phyloP scores from a whole-genome alignment of 306 rosid species.

The Vachellia pachyceras region DNA sequence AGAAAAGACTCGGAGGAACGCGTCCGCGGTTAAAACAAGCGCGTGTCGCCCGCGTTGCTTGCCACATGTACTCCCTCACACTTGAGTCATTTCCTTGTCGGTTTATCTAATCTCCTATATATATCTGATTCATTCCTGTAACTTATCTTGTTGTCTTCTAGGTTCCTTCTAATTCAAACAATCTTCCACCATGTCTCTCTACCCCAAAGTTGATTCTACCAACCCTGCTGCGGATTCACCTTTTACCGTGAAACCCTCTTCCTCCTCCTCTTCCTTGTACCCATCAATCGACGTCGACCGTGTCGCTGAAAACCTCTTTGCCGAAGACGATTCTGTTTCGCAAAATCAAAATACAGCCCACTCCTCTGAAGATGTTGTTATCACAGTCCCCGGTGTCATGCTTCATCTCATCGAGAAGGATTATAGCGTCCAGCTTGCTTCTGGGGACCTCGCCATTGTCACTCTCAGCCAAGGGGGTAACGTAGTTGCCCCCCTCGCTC shows the following conservation, averaged over 20 bases:
- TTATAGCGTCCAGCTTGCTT: slow-evolving; percentile 75
- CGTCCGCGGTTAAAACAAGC: slow-evolving; percentile 38
- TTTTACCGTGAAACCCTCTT: slow-evolving; percentile 24
- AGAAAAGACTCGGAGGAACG: neutral
- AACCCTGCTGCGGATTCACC: slow-evolving; percentile 56
- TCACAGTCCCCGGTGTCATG: slow-evolving; percentile 65
- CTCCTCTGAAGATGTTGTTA: slow-evolving; percentile 56
- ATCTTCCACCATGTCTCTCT: slow-evolving; percentile 38
- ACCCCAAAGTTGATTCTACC: slow-evolving; percentile 55
- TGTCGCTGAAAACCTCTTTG: slow-evolving; percentile 53
- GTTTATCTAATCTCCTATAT: neutral
- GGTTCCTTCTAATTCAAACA: neutral
- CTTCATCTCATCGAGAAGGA: slow-evolving; percentile 76
- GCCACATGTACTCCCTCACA: slow-evolving; percentile 22
- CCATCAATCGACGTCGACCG: slow-evolving; percentile 48
- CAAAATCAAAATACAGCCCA: neutral
- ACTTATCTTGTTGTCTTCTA: neutral
- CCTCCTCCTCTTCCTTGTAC: slow-evolving; percentile 51
- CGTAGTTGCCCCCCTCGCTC: slow-evolving; percentile 71
- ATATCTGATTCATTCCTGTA: neutral
- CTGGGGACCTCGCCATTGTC: slow-evolving; percentile 68
- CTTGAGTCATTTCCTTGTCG: neutral
- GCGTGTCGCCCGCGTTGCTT: neutral
- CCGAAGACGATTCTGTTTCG: slow-evolving; percentile 37
- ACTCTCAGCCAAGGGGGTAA: slow-evolving; percentile 56